Evolutionary conservation across 768 basidiomycete genomes (phyloP).

Genomic region (Tulasnella sp.): DNA sequence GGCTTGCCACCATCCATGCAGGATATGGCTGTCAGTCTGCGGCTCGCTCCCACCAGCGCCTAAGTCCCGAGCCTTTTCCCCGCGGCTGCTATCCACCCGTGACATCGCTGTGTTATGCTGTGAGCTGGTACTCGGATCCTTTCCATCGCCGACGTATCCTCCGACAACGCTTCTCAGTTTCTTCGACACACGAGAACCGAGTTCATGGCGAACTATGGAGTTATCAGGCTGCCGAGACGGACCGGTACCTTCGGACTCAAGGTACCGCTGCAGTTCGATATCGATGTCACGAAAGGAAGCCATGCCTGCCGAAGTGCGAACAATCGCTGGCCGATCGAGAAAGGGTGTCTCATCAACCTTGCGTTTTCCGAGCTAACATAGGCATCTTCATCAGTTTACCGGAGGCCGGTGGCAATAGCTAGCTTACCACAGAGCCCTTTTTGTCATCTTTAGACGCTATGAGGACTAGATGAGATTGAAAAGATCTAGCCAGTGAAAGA

Average conservation of each 20-base stretch:
- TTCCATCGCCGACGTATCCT: slow-evolving; percentile 3
- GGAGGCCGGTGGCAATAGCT: not conserved
- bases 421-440: slow-evolving; percentile 4
- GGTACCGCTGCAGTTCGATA: slow-evolving; percentile 33
- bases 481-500: not conserved
- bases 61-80: no score
- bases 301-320: slow-evolving; percentile 71
- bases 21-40: slow-evolving; percentile 9
- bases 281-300: slow-evolving; percentile 51
- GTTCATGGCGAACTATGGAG: slow-evolving; percentile 1
- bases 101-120: no score
- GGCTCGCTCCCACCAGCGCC: not conserved
- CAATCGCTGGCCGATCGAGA: slow-evolving; percentile 54
- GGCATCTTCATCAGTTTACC: not conserved
- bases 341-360: slow-evolving; percentile 34
- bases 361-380: slow-evolving; percentile 8
- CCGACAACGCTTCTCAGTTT: slow-evolving; percentile 18
- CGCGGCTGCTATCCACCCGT: no score
- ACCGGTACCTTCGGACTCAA: slow-evolving; percentile 18
- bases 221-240: slow-evolving; percentile 14
- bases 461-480: not conserved
- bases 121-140: slow-evolving; percentile 14
- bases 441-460: not conserved
- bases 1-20: slow-evolving; percentile 64
- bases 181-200: slow-evolving; percentile 17